Evolutionary conservation across 108 stramenopile genomes (phyloP).

Genomic region (Poteriospumella lacustris): DNA sequence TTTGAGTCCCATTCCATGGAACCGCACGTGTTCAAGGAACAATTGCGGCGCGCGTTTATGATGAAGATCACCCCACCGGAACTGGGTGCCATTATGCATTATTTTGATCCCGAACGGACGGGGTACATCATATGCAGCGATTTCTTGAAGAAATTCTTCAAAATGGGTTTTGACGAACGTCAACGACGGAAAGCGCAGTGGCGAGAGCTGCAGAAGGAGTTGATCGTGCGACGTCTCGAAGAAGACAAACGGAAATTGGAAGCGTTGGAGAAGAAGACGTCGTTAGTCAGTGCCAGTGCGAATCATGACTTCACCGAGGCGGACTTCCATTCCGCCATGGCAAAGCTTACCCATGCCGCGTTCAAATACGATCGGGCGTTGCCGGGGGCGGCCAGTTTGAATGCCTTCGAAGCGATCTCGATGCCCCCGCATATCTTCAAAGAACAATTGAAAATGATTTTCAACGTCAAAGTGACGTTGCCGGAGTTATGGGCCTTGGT

Average conservation of each 20-base stretch:
- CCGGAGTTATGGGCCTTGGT: conserved; percentile 3
- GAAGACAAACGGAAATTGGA: not conserved
- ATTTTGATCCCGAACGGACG: conserved; percentile 13
- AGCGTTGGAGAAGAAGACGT: not conserved
- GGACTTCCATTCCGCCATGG: conserved; percentile 22
- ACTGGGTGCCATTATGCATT: conserved; percentile 25
- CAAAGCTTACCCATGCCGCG: not conserved
- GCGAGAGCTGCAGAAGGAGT: not conserved
- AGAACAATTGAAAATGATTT: conserved; percentile 21
- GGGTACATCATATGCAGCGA: not conserved
- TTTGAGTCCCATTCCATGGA: not conserved
- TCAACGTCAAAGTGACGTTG: conserved; percentile 20
- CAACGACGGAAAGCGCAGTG: not conserved
- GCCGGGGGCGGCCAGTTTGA: not conserved
- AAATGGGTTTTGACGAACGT: conserved; percentile 20
- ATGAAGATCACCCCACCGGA: conserved; percentile 21
- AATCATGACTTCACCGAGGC: not conserved
- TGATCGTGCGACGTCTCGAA: not conserved
- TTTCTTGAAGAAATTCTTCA: conserved; percentile 15
- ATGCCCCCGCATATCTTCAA: conserved; percentile 26
- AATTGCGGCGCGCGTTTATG: not conserved
- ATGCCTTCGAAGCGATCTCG: conserved; percentile 17
- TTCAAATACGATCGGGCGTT: not conserved
- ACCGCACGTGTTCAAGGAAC: conserved; percentile 20
- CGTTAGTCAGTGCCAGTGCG: not conserved